Conservation (phyloP, 2,329 filamentous ascomycete species). For the Colletotrichum falcatum region DNA sequence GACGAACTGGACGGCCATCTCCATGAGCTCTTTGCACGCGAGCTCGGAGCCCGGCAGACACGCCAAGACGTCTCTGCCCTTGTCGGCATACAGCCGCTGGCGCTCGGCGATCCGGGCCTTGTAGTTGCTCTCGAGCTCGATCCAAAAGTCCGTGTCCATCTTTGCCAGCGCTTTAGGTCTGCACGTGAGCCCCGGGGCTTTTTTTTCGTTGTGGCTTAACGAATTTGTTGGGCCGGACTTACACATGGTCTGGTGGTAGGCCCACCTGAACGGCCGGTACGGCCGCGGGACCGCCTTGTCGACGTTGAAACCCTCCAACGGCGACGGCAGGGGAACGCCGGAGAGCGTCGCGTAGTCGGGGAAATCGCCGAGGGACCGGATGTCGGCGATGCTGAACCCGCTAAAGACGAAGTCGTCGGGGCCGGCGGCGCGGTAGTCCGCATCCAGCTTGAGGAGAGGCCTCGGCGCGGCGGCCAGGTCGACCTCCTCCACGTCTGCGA, state of each 20-base stretch:
- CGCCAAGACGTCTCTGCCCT: constrained; percentile 74
- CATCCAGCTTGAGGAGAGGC: constrained; percentile 49
- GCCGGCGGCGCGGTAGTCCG: constrained; percentile 50
- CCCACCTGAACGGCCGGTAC: constrained; percentile 85
- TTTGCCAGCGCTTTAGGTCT: constrained; percentile 74
- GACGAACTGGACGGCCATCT: constrained; percentile 86
- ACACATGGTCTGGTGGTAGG: constrained; percentile 94
- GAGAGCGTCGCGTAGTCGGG: constrained; percentile 82
- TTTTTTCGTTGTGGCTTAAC: too few species aligned
- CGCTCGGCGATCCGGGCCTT: constrained; percentile 75
- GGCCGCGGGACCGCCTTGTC: constrained; percentile 76
- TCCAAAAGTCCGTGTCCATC: constrained; percentile 86
- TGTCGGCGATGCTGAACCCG: constrained; percentile 77
- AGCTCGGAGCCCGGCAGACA: constrained; percentile 80
- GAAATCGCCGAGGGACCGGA: constrained; percentile 79
- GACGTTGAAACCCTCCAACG: constrained; percentile 75
- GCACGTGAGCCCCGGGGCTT: constrained; percentile 23
- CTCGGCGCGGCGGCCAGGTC: constrained; percentile 37
- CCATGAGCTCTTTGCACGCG: constrained; percentile 88
- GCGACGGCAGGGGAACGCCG: constrained; percentile 76
- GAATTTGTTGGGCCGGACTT: constrained; percentile 58
- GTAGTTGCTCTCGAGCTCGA: constrained; percentile 87
- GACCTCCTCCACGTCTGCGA: constrained; percentile 20
- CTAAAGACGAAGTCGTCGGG: constrained; percentile 68
- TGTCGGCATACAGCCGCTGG: constrained; percentile 69